A percentile compares a stretch with the other conserved stretches of the same genome.
These are phyloP conservation scores for Bremia lactucae DNA, from an alignment of 352 stramenopile species.

Conservation along the genomic window DNA sequence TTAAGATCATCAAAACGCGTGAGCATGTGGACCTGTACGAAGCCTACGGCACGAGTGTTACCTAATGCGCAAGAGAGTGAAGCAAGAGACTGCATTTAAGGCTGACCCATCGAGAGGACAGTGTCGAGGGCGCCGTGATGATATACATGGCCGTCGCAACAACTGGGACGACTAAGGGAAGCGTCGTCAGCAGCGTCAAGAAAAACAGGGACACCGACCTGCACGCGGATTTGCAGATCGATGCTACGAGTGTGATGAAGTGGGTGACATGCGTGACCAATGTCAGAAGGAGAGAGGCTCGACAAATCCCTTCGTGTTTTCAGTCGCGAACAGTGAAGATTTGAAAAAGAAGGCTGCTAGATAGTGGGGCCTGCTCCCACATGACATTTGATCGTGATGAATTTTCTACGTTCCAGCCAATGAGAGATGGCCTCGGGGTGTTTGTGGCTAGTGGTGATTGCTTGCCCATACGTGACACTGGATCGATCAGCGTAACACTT, in stretches of 20 bases:
- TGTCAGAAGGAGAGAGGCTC: neutral
- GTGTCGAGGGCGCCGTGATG: too few relatives aligned
- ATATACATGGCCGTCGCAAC: too few relatives aligned
- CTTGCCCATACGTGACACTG: neutral
- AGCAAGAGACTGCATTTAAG: neutral
- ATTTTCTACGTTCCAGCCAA: neutral
- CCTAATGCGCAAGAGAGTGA: neutral
- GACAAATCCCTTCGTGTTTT: neutral
- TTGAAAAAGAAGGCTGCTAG: neutral
- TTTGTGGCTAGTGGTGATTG: neutral
- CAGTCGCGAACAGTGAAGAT: neutral
- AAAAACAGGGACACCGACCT: neutral
- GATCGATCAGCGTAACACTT: neutral
- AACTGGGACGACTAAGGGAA: too few relatives aligned
- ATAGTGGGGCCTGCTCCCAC: neutral
- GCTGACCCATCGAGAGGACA: too few relatives aligned
- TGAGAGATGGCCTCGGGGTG: neutral
- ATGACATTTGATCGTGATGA: neutral
- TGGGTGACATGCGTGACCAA: neutral
- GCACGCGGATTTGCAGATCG: neutral
- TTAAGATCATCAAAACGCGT: neutral
- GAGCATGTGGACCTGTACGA: neutral
- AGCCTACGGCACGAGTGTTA: neutral
- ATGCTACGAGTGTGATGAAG: neutral
- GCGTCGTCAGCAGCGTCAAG: neutral